These are phyloP conservation scores for Aspergillus neotritici DNA, from an alignment of 2,329 filamentous ascomycete species.

Conservation along the genomic window DNA sequence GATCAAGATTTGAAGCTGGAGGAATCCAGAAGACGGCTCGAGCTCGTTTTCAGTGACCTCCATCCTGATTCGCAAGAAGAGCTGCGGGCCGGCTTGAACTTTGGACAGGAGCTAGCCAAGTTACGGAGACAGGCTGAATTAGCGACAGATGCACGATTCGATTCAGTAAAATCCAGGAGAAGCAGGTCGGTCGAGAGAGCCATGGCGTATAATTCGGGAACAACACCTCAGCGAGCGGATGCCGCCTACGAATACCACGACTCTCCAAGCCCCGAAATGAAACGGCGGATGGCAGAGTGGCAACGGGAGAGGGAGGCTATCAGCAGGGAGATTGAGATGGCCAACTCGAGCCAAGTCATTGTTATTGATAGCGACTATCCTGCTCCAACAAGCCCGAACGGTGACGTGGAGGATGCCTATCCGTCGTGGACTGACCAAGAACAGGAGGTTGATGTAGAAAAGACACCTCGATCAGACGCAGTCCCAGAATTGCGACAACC, in stretches of 20 bases:
- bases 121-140: constrained; percentile 20
- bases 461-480: too few species aligned
- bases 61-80: constrained; percentile 34
- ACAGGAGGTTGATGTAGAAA: neutral
- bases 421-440: neutral
- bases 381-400: constrained; percentile 6
- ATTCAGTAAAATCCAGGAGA: constrained; percentile 1
- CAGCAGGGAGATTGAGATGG: constrained; percentile 39
- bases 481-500: neutral
- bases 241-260: neutral
- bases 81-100: constrained; percentile 36
- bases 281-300: constrained; percentile 37
- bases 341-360: constrained; percentile 40
- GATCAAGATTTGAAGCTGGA: constrained; percentile 15
- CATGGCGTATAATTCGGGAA: neutral
- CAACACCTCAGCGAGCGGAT: constrained; percentile 6
- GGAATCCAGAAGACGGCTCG: constrained; percentile 25
- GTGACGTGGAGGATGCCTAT: neutral
- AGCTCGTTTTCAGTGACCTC: constrained; percentile 35
- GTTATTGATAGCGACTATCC: constrained; percentile 40
- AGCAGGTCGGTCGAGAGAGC: constrained; percentile 3
- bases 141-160: constrained; percentile 5
- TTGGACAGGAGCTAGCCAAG: constrained; percentile 41
- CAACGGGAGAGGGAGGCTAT: constrained; percentile 42
- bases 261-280: constrained; percentile 20